Base-by-base conservation (phyloP, 1,139 yeast species). In the Candida dubliniensis region DNA sequence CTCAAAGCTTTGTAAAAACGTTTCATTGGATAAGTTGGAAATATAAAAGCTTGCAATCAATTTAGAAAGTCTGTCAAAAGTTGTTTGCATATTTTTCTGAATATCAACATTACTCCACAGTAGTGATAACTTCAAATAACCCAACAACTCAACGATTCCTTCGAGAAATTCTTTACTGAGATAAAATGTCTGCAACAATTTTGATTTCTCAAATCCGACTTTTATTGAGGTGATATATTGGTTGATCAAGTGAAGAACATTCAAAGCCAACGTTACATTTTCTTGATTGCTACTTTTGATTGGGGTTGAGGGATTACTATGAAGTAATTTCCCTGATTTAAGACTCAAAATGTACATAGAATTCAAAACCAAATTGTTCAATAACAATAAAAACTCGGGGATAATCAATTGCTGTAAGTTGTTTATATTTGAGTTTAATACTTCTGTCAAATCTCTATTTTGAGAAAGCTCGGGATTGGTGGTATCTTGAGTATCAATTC, bases 321-420 rank as follows among this genome's bases (percentile, higher is more conserved):
- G 50, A 29, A 73, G 52, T 1, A 74, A 63, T 14, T 68, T 67
- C 2, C 77, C 79, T 14, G 61, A 59, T 29, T 54, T 61, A 29
- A 59, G 55, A 45, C 71, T 64, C 34, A 69, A 53, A 0, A 57
- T 56, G 44, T 63, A 64, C 57, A 70, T 60, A 1, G 75, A 63
- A 43, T 62, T 64, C 35, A 72, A 51, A 0, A 71, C 72, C 52
- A 76, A 49, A 38, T 75, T 68, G 42, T 74, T 75, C 31, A 74
- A 53, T 33, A 76, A 58, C 10, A 64, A 52, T 38, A 71, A 53
- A 41, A 73, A 70, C 8, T 76, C 72, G 0, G 79, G 76, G 37
- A 74, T 57, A 1, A 68, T 57, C 23, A 72, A 46, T 39, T 60
- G 60, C 24, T 43, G 47, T 32, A 55, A 50, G 11, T 44, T 31